phyloP scores from a whole-genome alignment of 2,329 filamentous ascomycete genomes.

The Trichoderma endophyticum region DNA sequence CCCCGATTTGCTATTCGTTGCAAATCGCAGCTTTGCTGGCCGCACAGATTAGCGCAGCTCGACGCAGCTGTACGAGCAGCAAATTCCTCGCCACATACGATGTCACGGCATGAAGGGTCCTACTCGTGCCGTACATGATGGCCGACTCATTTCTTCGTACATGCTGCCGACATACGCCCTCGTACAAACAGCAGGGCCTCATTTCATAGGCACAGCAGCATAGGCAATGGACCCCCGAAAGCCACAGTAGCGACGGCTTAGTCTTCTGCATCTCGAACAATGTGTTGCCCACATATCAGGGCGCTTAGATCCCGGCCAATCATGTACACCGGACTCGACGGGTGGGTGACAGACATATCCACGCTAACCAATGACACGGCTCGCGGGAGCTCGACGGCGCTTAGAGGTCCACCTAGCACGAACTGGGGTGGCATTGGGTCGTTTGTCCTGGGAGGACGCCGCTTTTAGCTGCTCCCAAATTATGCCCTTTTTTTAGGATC shows the following conservation, averaged over 20 bases:
- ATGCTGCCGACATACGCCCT: conserved; percentile 1
- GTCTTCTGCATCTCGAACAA: conserved; percentile 17
- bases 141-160: neutral
- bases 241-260: conserved; percentile 17
- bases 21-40: neutral
- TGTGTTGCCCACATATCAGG: conserved; percentile 23
- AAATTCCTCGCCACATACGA: conserved; percentile 8
- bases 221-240: conserved; percentile 3
- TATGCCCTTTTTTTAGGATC: neutral
- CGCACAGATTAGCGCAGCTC: neutral
- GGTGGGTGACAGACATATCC: conserved; percentile 33
- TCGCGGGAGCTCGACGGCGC: conserved; percentile 30
- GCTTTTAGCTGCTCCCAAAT: conserved; percentile 10
- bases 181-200: neutral
- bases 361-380: conserved; percentile 29
- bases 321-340: conserved; percentile 26
- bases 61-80: neutral
- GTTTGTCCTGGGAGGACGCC: conserved; percentile 12
- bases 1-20: neutral
- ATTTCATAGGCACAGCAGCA: conserved; percentile 6
- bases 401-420: conserved; percentile 28
- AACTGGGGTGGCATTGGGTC: conserved; percentile 28
- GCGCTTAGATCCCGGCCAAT: conserved; percentile 37
- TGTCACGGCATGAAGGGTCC: conserved; percentile 1
- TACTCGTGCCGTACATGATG: neutral